Evolutionary conservation across 106 monocot genomes (phyloP), one percentile per base, ranked within the genome.

Genomic region (Dactylorhiza incarnata): DNA sequence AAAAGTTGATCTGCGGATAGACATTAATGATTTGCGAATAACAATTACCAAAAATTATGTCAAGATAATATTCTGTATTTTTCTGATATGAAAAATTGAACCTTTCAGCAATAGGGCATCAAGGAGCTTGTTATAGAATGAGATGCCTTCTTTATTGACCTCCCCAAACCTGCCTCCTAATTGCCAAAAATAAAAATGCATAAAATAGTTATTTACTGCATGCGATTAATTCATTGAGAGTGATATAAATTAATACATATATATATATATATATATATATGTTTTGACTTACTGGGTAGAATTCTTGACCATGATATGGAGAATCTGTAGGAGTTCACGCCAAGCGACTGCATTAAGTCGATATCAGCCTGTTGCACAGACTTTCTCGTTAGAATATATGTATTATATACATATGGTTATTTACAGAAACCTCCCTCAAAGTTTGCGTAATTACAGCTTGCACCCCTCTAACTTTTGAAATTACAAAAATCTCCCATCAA

Each of bases 321-420:
- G 48, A 80, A 80, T 37, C 80, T 80, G 20, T 80, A 80, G 49
- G 80, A 80, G 67, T 80, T 80, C 10, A 80, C 74, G 2, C 80
- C 80, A 44, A 80, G 59, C 3, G 74, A 80, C 51, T 80, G 80
- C 80, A 80, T 80, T 24, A 80, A 23, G 26, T 80, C 62, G 9
- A 80, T 23, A 61, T 80, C 80, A 17, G 22, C 66, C 80, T 80
- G 74, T 74, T 16, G 9, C 29, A 65, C 23, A 58, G 17, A 67
- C 7, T 24, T 48, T 61, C 5, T 0, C 43, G 45, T 61, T 5
- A 74, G 6, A 55, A 49, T n/a, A n/a, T n/a, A n/a, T n/a, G n/a
- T n/a, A n/a, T n/a, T n/a, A n/a, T n/a, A n/a, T n/a, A n/a, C n/a
- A n/a, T n/a, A n/a, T n/a, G n/a, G n/a, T n/a, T n/a, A n/a, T n/a